Evolutionary conservation across 2,329 filamentous ascomycete genomes (phyloP), one percentile per base, ranked within the genome.

Genomic region (Colletotrichum sublineola): DNA sequence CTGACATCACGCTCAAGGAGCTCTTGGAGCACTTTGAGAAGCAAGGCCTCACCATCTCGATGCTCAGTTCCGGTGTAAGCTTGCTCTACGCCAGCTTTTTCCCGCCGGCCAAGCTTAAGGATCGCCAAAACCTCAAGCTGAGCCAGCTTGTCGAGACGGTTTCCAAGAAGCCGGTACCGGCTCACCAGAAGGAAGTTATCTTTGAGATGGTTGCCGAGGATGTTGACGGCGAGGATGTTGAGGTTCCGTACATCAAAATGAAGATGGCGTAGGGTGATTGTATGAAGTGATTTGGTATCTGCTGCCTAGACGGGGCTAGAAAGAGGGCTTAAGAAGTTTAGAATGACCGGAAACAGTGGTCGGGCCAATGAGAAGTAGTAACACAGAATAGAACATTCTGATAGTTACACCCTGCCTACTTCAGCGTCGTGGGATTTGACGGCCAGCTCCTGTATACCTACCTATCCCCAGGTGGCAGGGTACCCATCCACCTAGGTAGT

Each of bases 51-150:
- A 91, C 86, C 29, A 92, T 98, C 67, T 93, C 91, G 73, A 98
- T 98, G 96, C 88, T 99, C 78, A 97, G 94, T 86, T 97, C 95
- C n/a, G 96, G 96, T 1, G 96, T 98, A 75, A 98, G 95, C 82
- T 85, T 99, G 79, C 86, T 99, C 57, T 99, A 98, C 79, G 96
- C 96, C 24, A 93, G 91, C 78, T 99, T 99, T 89, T 97, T 97
- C 84, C 91, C 93, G 3, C 88, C 92, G 0, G 82, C 86, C 24
- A 93, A 93, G 88, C 86, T 95, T 70, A 95, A 95, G 88, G 95
- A 98, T 75, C 90, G 95, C 75, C 87, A 94, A 79, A 85, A 84
- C 18, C 87, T 98, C 83, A 97, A 95, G 84, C 89, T 98, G 83
- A 97, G 94, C 84, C 87, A 96, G 80, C 87, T 99, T 62, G 92